Conservation (phyloP, 2,329 filamentous ascomycete species). For the Moelleriella libera region DNA sequence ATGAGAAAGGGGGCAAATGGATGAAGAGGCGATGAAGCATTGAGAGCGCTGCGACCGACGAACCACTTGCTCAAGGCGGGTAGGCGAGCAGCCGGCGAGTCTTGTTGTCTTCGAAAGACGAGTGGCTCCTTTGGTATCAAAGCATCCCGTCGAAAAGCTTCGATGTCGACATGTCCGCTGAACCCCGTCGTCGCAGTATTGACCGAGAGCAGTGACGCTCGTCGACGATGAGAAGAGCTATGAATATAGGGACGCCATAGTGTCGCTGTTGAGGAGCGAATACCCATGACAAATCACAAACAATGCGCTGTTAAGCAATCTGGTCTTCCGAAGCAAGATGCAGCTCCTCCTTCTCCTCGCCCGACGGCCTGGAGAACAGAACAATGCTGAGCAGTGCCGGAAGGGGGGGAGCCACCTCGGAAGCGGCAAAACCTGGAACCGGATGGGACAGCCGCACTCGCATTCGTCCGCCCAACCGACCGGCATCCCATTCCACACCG, state of each 20-base stretch:
- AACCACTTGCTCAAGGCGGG: slow-evolving; percentile 51
- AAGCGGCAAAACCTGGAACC: slow-evolving; percentile 4
- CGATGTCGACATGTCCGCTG: slow-evolving; percentile 14
- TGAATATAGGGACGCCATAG: slow-evolving; percentile 3
- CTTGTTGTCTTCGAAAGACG: slow-evolving; percentile 28
- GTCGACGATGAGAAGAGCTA: background rate
- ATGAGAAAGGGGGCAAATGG: slow-evolving; percentile 11
- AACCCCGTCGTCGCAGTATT: slow-evolving; percentile 5
- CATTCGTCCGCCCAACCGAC: background rate
- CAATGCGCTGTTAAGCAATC: background rate
- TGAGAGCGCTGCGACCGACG: slow-evolving; percentile 2
- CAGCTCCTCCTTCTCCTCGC: too few relatives aligned
- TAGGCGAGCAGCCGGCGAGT: slow-evolving; percentile 21
- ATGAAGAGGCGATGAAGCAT: background rate
- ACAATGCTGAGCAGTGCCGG: background rate
- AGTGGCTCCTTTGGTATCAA: slow-evolving; percentile 37
- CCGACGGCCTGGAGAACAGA: too few relatives aligned
- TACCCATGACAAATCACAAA: slow-evolving; percentile 3
- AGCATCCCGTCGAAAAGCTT: slow-evolving; percentile 35
- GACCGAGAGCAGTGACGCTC: slow-evolving; percentile 1
- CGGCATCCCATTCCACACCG: background rate
- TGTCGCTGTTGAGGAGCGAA: background rate
- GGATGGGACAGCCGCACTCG: background rate
- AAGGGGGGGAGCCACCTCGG: background rate
- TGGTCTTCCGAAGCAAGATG: background rate